These are phyloP conservation scores for Candida incommunis DNA, from an alignment of 805 yeast genomes.

Conservation along the genomic window DNA sequence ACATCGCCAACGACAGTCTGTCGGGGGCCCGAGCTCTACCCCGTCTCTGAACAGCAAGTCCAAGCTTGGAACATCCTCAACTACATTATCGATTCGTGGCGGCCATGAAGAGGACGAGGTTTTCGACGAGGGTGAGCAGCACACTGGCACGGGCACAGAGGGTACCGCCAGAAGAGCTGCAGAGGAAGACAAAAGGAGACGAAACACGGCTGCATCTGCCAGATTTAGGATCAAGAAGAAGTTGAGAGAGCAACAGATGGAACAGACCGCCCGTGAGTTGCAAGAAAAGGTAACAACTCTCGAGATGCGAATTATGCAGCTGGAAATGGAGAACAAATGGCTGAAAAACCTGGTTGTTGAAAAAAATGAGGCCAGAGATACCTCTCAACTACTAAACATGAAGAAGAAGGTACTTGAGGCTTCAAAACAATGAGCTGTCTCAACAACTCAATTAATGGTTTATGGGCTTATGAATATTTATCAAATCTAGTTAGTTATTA, in stretches of 20 bases:
- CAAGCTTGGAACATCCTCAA: not conserved
- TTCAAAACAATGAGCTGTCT: not conserved
- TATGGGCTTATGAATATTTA: not conserved
- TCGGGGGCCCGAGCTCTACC: not conserved
- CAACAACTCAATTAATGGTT: no score
- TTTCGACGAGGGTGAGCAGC: not conserved
- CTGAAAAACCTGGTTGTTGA: conserved; percentile 73
- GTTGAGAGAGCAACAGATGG: conserved; percentile 83
- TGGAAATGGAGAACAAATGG: conserved; percentile 88
- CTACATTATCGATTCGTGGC: not conserved
- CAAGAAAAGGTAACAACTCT: conserved; percentile 50
- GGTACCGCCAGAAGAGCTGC: conserved; percentile 13
- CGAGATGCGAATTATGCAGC: conserved; percentile 62
- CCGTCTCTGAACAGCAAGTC: not conserved
- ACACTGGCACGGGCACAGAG: not conserved
- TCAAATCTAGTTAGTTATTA: no score
- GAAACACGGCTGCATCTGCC: conserved; percentile 91
- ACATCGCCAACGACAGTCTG: not conserved
- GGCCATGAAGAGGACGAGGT: not conserved
- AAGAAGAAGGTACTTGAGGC: conserved; percentile 11
- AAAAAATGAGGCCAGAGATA: conserved; percentile 32
- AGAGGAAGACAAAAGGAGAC: conserved; percentile 60
- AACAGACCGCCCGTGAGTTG: conserved; percentile 56
- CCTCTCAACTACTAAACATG: conserved; percentile 13
- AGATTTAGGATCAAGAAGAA: conserved; percentile 87